These are phyloP conservation scores for Camptophora hylomeconis DNA, from an alignment of 2,329 filamentous ascomycete genomes.

Conservation along the genomic window DNA sequence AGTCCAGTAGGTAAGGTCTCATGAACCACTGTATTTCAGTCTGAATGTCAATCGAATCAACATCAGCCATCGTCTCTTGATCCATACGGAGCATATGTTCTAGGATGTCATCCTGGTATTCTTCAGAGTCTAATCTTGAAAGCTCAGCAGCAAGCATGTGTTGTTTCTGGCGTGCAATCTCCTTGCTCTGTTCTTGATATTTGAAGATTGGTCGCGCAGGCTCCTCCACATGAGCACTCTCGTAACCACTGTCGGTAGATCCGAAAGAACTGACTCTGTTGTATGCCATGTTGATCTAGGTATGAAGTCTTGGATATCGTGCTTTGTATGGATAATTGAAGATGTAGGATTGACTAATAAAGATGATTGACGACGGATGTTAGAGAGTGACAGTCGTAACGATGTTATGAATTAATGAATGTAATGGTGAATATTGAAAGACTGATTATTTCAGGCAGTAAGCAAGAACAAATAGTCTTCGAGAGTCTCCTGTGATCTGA, in stretches of 20 bases:
- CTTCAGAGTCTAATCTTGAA: constrained; percentile 69
- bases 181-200: constrained; percentile 61
- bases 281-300: constrained; percentile 38
- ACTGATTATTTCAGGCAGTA: too few relatives aligned
- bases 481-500: too few relatives aligned
- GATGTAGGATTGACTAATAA: neutral
- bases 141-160: constrained; percentile 81
- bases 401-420: constrained; percentile 10
- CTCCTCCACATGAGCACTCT: constrained; percentile 48
- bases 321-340: constrained; percentile 1
- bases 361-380: constrained; percentile 10
- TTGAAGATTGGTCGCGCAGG: constrained; percentile 36
- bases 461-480: constrained; percentile 9
- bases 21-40: constrained; percentile 99
- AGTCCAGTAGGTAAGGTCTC: constrained; percentile 95
- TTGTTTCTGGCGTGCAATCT: constrained; percentile 69
- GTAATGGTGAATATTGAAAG: constrained; percentile 1
- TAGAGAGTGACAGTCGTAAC: constrained; percentile 18
- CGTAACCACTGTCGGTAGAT: constrained; percentile 49
- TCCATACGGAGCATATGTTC: constrained; percentile 95
- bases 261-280: constrained; percentile 32
- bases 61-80: constrained; percentile 81
- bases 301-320: constrained; percentile 3
- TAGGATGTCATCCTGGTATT: constrained; percentile 90
- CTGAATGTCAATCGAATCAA: constrained; percentile 96